These are phyloP conservation scores for Colletotrichum gloeosporioides DNA, from an alignment of 2,329 filamentous ascomycete species.

Conservation along the genomic window DNA sequence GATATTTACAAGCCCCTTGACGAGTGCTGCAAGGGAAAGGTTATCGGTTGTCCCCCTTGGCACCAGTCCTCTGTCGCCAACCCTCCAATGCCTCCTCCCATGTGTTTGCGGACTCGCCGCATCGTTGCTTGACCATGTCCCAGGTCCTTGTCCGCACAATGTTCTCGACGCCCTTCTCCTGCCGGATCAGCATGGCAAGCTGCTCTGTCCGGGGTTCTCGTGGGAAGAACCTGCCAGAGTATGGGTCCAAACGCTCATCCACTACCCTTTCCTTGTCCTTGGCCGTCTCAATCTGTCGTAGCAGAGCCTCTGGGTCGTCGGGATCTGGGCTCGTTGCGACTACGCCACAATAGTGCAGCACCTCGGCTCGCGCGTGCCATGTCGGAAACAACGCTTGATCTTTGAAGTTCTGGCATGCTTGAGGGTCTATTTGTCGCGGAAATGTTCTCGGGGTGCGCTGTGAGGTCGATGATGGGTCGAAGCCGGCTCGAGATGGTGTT, in stretches of 20 bases:
- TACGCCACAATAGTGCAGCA: slow-evolving; percentile 86
- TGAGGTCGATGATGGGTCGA: slow-evolving; percentile 81
- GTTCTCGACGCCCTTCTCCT: slow-evolving; percentile 77
- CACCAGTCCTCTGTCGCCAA: slow-evolving; percentile 49
- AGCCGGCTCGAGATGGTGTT: slow-evolving; percentile 73
- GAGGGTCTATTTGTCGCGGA: slow-evolving; percentile 60
- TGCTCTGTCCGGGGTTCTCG: slow-evolving; percentile 81
- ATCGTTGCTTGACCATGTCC: slow-evolving; percentile 78
- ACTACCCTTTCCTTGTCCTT: slow-evolving; percentile 76
- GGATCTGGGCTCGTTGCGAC: slow-evolving; percentile 90
- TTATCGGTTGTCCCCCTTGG: neutral
- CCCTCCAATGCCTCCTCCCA: slow-evolving; percentile 71
- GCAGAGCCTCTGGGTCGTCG: slow-evolving; percentile 77
- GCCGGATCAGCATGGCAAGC: slow-evolving; percentile 74
- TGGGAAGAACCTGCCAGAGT: slow-evolving; percentile 83
- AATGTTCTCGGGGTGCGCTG: slow-evolving; percentile 59
- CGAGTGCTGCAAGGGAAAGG: neutral
- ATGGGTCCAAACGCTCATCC: slow-evolving; percentile 90
- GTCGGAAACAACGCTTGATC: slow-evolving; percentile 82
- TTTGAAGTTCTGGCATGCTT: slow-evolving; percentile 75
- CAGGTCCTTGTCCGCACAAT: slow-evolving; percentile 86
- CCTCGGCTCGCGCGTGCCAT: slow-evolving; percentile 83
- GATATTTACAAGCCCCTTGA: neutral
- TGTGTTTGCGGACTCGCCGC: slow-evolving; percentile 60
- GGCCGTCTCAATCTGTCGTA: slow-evolving; percentile 73